Conservation (phyloP, 1,139 yeast species). For the Yamadazyma blattariae region DNA sequence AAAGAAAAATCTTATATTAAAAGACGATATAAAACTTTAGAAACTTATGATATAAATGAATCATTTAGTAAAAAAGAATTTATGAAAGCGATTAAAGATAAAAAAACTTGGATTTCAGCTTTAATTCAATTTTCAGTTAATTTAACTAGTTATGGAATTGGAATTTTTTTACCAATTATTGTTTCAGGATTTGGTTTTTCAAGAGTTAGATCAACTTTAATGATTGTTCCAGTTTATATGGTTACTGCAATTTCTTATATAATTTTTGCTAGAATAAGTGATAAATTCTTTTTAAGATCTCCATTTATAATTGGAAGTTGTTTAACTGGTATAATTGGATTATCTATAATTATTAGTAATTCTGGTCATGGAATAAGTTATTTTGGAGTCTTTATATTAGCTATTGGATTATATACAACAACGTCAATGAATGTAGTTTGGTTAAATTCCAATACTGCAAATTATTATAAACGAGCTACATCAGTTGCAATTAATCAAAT, state of each 20-base stretch:
- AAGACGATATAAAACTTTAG: constrained; percentile 1
- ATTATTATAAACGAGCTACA: constrained; percentile 4
- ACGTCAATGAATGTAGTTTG: constrained; percentile 3
- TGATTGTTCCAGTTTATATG: constrained; percentile 4
- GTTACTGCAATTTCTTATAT: constrained; percentile 4
- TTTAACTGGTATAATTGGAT: constrained; percentile 1
- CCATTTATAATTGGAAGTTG: constrained; percentile 1
- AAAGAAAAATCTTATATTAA: constrained; percentile 21
- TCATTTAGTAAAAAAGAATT: neutral
- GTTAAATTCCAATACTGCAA: constrained; percentile 2
- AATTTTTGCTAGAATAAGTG: constrained; percentile 1
- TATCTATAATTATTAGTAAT: neutral
- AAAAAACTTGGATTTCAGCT: constrained; percentile 2
- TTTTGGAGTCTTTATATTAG: constrained; percentile 2
- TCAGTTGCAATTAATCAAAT: constrained; percentile 3
- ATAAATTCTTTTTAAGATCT: constrained; percentile 2
- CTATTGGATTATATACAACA: constrained; percentile 2
- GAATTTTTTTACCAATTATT: constrained; percentile 3
- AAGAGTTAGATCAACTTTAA: constrained; percentile 1
- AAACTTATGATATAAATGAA: neutral
- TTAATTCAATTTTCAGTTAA: constrained; percentile 4
- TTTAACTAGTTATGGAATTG: constrained; percentile 3
- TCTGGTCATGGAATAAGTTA: neutral
- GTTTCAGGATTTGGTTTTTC: constrained; percentile 3
- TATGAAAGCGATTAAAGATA: neutral